Evolutionary conservation across 768 basidiomycete species (phyloP).

Genomic region (Omphalotus guepiniiformis): DNA sequence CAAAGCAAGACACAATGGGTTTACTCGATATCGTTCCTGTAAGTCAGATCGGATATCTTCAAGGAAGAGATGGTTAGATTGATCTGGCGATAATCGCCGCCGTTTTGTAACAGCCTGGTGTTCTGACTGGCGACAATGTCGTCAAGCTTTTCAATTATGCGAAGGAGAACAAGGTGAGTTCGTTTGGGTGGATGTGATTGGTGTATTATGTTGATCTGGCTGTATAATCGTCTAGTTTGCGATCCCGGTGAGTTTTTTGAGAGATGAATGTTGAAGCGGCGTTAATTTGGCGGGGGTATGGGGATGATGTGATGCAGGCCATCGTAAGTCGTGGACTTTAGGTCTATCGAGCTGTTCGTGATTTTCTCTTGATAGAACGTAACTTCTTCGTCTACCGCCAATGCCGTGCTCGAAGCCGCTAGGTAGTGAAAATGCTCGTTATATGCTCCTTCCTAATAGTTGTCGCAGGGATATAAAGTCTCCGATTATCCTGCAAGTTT

Average conservation of each 20-base stretch:
- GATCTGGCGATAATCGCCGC: not conserved
- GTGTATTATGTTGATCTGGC: slow-evolving; percentile 9
- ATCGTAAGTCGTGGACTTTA: slow-evolving; percentile 54
- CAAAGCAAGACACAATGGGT: too few species aligned
- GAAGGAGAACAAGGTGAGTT: slow-evolving; percentile 75
- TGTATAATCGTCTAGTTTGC: slow-evolving; percentile 52
- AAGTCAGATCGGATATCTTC: slow-evolving; percentile 33
- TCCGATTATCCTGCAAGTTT: slow-evolving; percentile 96
- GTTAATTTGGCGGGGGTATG: slow-evolving; percentile 1
- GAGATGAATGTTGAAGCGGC: not conserved
- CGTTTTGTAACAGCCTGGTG: slow-evolving; percentile 64
- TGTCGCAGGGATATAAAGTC: slow-evolving; percentile 81
- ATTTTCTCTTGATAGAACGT: slow-evolving; percentile 80
- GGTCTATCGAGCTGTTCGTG: slow-evolving; percentile 10
- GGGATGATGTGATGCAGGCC: slow-evolving; percentile 41
- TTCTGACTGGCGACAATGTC: slow-evolving; percentile 92
- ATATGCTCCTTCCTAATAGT: slow-evolving; percentile 12
- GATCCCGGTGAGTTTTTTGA: slow-evolving; percentile 62
- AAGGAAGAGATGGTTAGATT: slow-evolving; percentile 4
- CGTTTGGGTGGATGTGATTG: too few species aligned
- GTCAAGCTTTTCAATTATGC: slow-evolving; percentile 96
- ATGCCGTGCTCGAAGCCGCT: slow-evolving; percentile 96
- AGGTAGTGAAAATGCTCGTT: slow-evolving; percentile 10
- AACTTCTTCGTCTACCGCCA: slow-evolving; percentile 93
- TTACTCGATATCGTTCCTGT: slow-evolving; percentile 84